Evolutionary conservation across 148 eudicot species (phyloP), one percentile per base, ranked within the genome.

Genomic region (Silene uniflora): DNA sequence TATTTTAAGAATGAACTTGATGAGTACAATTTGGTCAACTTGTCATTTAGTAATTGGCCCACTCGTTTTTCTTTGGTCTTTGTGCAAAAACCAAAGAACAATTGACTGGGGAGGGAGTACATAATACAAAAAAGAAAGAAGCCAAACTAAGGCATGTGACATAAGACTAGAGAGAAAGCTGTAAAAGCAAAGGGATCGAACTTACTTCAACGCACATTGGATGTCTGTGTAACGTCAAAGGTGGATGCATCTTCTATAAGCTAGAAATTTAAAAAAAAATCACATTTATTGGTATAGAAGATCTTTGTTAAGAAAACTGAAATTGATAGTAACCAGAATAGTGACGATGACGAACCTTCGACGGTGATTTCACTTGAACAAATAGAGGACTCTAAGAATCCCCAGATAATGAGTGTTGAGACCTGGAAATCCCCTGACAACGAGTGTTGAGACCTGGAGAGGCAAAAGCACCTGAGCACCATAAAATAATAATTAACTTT

Each of bases 151-250:
- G 22, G 46, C 21, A 22, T 23, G 7, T 10, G 35, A 32, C 39
- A 21, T 59, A 10, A 35, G 32, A 25, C 56, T 22, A 47, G 35
- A 35, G 16, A 47, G 21, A 63, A 46, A 27, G 71, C 7, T 7
- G 65, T 29, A 63, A 55, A 67, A 67, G 44, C 46, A 32, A 67
- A 32, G 72, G 54, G 67, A 17, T 71, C 42, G 82, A 84, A 84
- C 94, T 92, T 85, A 90, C 97, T 73, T 92, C 97, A 74, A 85
- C 94, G 77, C 97, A 92, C 91, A 92, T 86, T 23, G 97, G 97
- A 78, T 92, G 94, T 82, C 91, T 83, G 73, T 92, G 94, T 27
- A 92, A 49, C 2, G 97, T 90, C 72, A 92, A 76, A 78, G 94
- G 94, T 74, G 94, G 97, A 87, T 92, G 97, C 94, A 92, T 92